Base-by-base conservation (phyloP, 2,329 filamentous ascomycete species). In the Sodiomyces alkalinus region DNA sequence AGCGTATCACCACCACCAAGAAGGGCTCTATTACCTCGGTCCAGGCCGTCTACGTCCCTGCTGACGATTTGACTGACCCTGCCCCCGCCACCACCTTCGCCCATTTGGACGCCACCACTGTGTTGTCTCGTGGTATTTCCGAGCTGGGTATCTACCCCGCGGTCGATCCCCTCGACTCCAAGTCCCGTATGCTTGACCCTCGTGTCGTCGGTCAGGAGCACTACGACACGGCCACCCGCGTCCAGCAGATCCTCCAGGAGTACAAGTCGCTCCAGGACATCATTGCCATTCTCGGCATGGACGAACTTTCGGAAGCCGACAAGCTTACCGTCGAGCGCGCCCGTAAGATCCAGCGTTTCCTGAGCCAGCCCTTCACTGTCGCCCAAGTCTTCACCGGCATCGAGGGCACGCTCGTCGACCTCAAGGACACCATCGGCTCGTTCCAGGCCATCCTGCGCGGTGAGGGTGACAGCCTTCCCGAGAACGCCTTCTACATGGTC, bases 241-340 rank as follows among this genome's bases (percentile, higher is more conserved):
- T 98, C 54, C 90, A 98, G 73, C 85, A 93, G 69, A 96, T 94
- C 65, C 79, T 98, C 58, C 90, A 98, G 69, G 90, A 96, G 74
- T 98, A 98, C 81, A 96, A 96, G 81, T 96, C 87, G 42, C 83
- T 98, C 46, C 90, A 98, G 71, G 90, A 98, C 71, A 98, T 98
- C 77, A 94, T 94, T 72, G 90, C 90, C 64, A 98, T 98, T 85
- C 67, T 96, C 58, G 87, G 87, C 79, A 96, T 98, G 90, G 90
- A 98, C 64, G 90, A 98, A 62, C 68, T 98, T 65, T 96, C 90
- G 42, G 90, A 96, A 73, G 80, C 81, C 51, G 90, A 98, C 64
- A 94, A 98, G 80, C 77, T 98, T 52, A 96, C 90, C 49, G 90
- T 98, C 73, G 90, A 98, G 80, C 90, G 90, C 77, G 90, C 90